Base-by-base conservation (phyloP, 768 basidiomycete species). In the Mycena albidolilacea region DNA sequence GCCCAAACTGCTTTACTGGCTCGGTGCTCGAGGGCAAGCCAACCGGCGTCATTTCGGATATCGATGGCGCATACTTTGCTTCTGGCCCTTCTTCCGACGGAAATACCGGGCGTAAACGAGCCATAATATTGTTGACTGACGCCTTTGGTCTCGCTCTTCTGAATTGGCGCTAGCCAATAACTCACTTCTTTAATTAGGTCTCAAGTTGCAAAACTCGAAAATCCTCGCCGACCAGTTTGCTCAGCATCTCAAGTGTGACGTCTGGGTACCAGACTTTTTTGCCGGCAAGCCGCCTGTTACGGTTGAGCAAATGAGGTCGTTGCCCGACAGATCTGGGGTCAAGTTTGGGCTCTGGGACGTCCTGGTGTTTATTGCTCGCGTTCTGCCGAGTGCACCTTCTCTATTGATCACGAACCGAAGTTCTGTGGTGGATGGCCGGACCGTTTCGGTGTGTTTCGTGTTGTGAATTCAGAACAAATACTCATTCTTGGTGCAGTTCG, bases 181-280 rank as follows among this genome's bases (percentile, higher is more conserved):
- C n/a, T 23, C 23, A 11, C 23, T 23, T 12, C 23, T 12, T 3
- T 9, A 23, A 23, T 23, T 23, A 54, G 52, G 52, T 54, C 52
- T 54, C 52, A 54, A 54, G 14, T 63, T 65, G 54, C 60, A 79
- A 7, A 87, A 88, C 69, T 79, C 76, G 62, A 87, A 84, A 76
- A 80, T 89, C 62, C 75, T 87, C 1, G 85, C 86, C 2, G 85
- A 87, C 77, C 70, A 76, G 38, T 78, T 85, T 43, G 80, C 85
- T 17, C 77, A 81, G 54, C 62, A 75, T 7, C 75, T 87, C 39
- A 77, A 78, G 7, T 83, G 85, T 64, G 87, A 87, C 67, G 87
- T 87, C 37, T 87, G 84, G 82, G 80, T 85, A n/a, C 87, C 86
- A 10, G 87, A 88, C 76, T 39, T 85, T 38, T 88, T 88, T 73